Conservation (phyloP, 2,329 filamentous ascomycete species). For the Albophoma yamanashiensis region DNA sequence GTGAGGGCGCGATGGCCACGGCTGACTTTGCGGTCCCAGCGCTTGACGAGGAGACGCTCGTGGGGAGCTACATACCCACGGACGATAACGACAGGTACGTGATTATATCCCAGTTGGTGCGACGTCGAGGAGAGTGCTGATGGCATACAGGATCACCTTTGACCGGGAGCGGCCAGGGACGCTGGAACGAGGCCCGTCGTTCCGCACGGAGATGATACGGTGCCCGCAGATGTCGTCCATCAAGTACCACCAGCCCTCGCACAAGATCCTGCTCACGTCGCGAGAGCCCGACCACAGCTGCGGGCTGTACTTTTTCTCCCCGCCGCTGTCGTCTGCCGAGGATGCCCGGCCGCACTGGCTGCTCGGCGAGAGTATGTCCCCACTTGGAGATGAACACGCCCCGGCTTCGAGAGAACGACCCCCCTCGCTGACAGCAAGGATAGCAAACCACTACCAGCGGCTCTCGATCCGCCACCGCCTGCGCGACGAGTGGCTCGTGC, state of each 20-base stretch:
- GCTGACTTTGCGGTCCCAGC: constrained; percentile 12
- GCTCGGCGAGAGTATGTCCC: constrained; percentile 22
- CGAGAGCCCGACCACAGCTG: constrained; percentile 18
- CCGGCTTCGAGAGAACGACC: too few relatives aligned
- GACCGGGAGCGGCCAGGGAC: constrained; percentile 2
- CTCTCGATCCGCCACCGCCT: constrained; percentile 16
- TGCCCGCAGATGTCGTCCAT: constrained; percentile 33
- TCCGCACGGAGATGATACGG: constrained; percentile 25
- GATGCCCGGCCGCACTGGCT: constrained; percentile 25
- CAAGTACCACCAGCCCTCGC: constrained; percentile 31
- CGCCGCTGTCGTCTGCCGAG: constrained; percentile 15
- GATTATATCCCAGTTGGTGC: not conserved
- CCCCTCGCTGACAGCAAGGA: not conserved
- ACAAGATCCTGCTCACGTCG: constrained; percentile 32
- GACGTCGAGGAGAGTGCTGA: not conserved
- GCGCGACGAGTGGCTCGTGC: constrained; percentile 20
- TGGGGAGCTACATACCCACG: constrained; percentile 30
- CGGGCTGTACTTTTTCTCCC: constrained; percentile 27
- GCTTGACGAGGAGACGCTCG: constrained; percentile 21
- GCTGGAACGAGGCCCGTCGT: not conserved
- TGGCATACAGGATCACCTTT: constrained; percentile 5
- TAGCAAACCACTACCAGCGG: constrained; percentile 22
- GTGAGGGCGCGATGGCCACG: not conserved
- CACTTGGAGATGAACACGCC: not conserved
- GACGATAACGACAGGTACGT: constrained; percentile 31